Evolutionary conservation across 768 basidiomycete species (phyloP), one percentile per base, ranked within the genome.

Genomic region (Rhizopogon vesiculosus): DNA sequence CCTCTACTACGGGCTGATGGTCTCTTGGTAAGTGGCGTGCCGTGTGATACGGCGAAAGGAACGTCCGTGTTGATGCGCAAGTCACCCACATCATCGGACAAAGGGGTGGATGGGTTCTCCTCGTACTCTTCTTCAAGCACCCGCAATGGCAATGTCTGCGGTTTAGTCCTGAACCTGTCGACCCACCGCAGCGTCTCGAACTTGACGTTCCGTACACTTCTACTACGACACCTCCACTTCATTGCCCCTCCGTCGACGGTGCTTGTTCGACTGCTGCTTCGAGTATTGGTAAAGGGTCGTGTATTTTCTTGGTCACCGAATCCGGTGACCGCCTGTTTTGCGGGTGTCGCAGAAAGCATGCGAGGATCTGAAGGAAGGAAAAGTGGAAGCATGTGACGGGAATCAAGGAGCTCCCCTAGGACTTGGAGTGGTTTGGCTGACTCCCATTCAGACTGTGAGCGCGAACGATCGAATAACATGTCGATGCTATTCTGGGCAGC

Each of bases 371-470:
- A 84, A 7, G 95, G 95, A 48, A 97, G 84, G 19, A 84, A 76
- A 46, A 96, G 76, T 1, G 92, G 93, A 22, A 98, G 80, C 93
- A 98, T 98, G 68, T 89, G 84, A 60, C 94, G 81, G 25, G 91
- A 93, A 69, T 99, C 94, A 59, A 98, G 76, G 25, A 98, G 73
- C 68, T 99, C 97, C 31, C 94, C 94, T 1, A 94, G 79, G 25
- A 86, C 86, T 63, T 90, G 89, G 0, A 92, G 87, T 18, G 91
- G 81, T 51, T 80, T 81, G 0, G 83, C 76, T 13, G 94, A 91
- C 54, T 86, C 84, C 87, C 94, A 98, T 5, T 79, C 69, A 0
- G 84, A 81, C 42, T 83, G 80, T 38, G 86, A 84, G 33, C 79
- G 76, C 0, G 73, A 68, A 56, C 78, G 82, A 69, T 93, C 88